Base-by-base conservation (phyloP, 192 early-diverging fungal genomes). In the Gamsiella multidivaricata region DNA sequence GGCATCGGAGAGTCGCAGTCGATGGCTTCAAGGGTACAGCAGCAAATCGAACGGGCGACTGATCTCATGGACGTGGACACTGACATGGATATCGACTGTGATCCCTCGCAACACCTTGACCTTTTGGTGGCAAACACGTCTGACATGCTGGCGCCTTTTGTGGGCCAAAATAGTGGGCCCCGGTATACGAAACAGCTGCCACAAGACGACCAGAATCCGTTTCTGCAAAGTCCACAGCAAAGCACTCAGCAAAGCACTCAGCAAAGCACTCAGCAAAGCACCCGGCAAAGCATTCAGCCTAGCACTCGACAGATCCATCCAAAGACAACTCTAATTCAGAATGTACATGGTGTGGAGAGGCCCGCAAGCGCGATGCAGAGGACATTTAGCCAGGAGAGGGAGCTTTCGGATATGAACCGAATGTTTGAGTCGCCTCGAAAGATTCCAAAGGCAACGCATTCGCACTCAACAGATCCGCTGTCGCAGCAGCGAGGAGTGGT, bases 291-390 rank as follows among this genome's bases (percentile, higher is more conserved):
- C 41, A 2, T 31, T 42, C 41, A 41, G 45, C 26, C 17, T 15
- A 49, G 59, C 1, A 1, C 59, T 23, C 32, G 29, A 26, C 20
- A 31, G 39, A 65, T 36, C 26, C n/a, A n/a, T n/a, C n/a, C n/a
- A 31, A 58, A 26, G 26, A 28, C 26, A 5, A 61, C 60, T 8
- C 33, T 74, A 3, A 66, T 74, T 20, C 63, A 74, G 12, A 59
- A 39, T 60, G 55, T 74, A 18, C 71, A 54, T 3, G 71, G 71
- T 15, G 57, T 74, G 5, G 71, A 74, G 42, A 32, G 71, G 31
- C 71, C 71, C 14, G 63, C 71, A 9, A 74, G 71, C 28, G 71
- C 71, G 8, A 66, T 74, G 63, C 71, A 74, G 37, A 59, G 60
- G 45, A 57, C 69, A 1, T 57, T 54, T 25, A 64, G 69, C 22